Evolutionary conservation across 164 flowering plant species (phyloP).

Genomic region (Paratinospora sagittata): DNA sequence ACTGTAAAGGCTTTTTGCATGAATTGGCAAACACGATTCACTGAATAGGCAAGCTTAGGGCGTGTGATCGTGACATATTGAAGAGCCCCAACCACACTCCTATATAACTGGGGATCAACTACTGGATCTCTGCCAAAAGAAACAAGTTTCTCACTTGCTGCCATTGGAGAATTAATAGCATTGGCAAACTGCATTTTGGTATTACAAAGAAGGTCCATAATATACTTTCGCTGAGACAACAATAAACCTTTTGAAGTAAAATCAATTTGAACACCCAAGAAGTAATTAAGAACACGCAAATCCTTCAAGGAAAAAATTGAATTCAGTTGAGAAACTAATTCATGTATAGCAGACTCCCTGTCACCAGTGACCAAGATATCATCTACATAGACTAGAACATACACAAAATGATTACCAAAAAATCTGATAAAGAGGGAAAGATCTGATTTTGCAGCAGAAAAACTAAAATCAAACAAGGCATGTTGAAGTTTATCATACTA

Average conservation of each 20-base stretch:
- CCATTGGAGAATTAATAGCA: not conserved
- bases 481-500: not conserved
- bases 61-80: not conserved
- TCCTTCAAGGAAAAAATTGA: too few species aligned
- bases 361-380: too few species aligned
- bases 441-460: not conserved
- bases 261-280: not conserved
- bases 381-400: not conserved
- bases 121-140: not conserved
- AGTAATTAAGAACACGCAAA: too few species aligned
- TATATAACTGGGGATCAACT: too few species aligned
- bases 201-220: not conserved
- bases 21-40: too few species aligned
- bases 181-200: not conserved
- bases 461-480: not conserved
- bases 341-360: too few species aligned
- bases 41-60: not conserved
- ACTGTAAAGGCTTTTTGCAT: too few species aligned
- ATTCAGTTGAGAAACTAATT: too few species aligned
- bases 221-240: not conserved
- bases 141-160: not conserved
- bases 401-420: not conserved
- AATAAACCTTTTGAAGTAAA: not conserved
- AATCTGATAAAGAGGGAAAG: not conserved
- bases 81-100: not conserved